Evolutionary conservation across 768 basidiomycete species (phyloP).

Genomic region (Trametes punicea): DNA sequence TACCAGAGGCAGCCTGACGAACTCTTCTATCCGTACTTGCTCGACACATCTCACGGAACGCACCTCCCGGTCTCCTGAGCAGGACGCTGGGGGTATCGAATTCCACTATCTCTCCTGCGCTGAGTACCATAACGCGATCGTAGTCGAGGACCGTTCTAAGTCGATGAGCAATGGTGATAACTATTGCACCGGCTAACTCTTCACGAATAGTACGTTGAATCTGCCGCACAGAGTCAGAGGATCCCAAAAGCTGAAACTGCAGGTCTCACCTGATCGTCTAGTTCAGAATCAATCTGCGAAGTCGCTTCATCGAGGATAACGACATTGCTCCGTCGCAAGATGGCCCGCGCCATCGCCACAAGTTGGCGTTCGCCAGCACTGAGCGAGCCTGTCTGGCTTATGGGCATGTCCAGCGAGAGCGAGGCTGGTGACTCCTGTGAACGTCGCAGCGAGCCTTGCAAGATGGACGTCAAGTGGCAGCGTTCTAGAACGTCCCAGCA

Average conservation of each 20-base stretch:
- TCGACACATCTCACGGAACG: constrained; percentile 67
- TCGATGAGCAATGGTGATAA: constrained; percentile 83
- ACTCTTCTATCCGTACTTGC: constrained; percentile 41
- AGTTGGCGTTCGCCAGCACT: constrained; percentile 80
- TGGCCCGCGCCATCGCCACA: constrained; percentile 65
- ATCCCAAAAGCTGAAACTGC: neutral
- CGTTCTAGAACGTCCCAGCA: constrained; percentile 63
- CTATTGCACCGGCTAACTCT: constrained; percentile 66
- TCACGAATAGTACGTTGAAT: constrained; percentile 74
- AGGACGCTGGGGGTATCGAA: constrained; percentile 65
- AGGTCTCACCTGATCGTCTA: constrained; percentile 59
- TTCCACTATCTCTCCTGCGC: constrained; percentile 69
- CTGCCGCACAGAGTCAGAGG: constrained; percentile 28
- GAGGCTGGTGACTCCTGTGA: neutral
- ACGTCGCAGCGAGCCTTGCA: constrained; percentile 27
- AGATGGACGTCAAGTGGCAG: constrained; percentile 53
- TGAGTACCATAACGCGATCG: constrained; percentile 70
- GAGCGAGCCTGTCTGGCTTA: constrained; percentile 59
- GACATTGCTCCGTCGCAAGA: constrained; percentile 60
- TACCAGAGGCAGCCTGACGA: constrained; percentile 9
- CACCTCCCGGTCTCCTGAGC: constrained; percentile 49
- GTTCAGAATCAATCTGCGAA: constrained; percentile 65
- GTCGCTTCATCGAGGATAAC: constrained; percentile 80
- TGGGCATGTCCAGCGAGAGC: constrained; percentile 53
- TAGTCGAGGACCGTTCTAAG: constrained; percentile 76